A percentile compares a stretch with the other conserved stretches of the same genome.
Evolutionary conservation across 768 basidiomycete genomes (phyloP).

Genomic region (Boletus vermiculosoides): DNA sequence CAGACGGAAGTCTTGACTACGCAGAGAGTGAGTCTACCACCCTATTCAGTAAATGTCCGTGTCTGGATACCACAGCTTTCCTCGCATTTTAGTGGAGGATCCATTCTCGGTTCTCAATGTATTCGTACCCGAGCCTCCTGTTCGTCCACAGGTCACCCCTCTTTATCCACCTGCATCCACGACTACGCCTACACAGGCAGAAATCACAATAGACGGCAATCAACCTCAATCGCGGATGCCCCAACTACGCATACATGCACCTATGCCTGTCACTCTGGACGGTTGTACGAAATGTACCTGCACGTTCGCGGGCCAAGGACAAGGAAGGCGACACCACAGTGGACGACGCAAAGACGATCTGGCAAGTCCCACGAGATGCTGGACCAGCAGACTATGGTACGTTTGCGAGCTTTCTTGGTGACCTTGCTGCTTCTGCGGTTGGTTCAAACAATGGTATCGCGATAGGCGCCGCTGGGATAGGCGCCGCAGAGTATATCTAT

Average conservation of each 20-base stretch:
- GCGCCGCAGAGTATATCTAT: slow-evolving; percentile 8
- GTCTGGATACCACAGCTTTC: background rate
- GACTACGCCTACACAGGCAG: slow-evolving; percentile 13
- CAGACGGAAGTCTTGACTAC: slow-evolving; percentile 83
- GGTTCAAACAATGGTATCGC: slow-evolving; percentile 20
- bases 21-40: slow-evolving; percentile 50
- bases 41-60: background rate
- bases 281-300: slow-evolving; percentile 49
- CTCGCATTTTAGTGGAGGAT: slow-evolving; percentile 60
- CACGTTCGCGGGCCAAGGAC: slow-evolving; percentile 50
- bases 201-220: background rate
- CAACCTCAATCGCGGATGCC: background rate
- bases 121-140: slow-evolving; percentile 56
- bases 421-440: slow-evolving; percentile 34
- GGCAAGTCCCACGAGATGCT: slow-evolving; percentile 52
- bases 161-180: slow-evolving; percentile 47
- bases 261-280: slow-evolving; percentile 46
- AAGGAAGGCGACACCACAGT: slow-evolving; percentile 44
- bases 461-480: background rate
- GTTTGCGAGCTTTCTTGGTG: slow-evolving; percentile 52
- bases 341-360: slow-evolving; percentile 38
- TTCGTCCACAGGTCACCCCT: slow-evolving; percentile 57
- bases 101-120: slow-evolving; percentile 67
- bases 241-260: slow-evolving; percentile 20
- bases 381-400: slow-evolving; percentile 62